A percentile compares a stretch with the other conserved stretches of the same genome.
These are phyloP conservation scores for Cadophora sp. DNA, from an alignment of 2,329 filamentous ascomycete genomes.

Conservation along the genomic window DNA sequence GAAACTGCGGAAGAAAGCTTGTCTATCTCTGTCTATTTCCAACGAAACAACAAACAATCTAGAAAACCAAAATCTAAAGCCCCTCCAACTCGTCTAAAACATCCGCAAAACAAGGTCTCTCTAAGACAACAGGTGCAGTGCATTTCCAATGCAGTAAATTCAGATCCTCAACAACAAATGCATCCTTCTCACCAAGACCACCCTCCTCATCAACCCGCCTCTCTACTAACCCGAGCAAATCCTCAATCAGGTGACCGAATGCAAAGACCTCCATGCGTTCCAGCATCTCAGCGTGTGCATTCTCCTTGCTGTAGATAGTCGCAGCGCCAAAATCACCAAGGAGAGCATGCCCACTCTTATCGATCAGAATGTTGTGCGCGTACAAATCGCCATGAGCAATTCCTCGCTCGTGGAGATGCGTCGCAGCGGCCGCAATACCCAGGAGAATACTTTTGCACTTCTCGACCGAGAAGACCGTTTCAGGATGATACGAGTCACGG, in stretches of 20 bases:
- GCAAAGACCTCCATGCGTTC: constrained; percentile 56
- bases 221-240: constrained; percentile 49
- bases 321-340: constrained; percentile 57
- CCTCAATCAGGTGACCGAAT: constrained; percentile 55
- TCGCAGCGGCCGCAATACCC: constrained; percentile 51
- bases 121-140: constrained; percentile 39
- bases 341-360: constrained; percentile 51
- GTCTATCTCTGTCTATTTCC: constrained; percentile 6
- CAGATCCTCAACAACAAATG: constrained; percentile 38
- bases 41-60: no score
- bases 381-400: constrained; percentile 57
- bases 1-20: not conserved
- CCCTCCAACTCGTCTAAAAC: constrained; percentile 36
- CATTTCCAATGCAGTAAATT: constrained; percentile 43
- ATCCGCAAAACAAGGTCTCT: constrained; percentile 41
- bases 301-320: constrained; percentile 50
- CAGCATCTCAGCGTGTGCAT: constrained; percentile 40
- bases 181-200: constrained; percentile 40
- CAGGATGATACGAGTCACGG: constrained; percentile 50
- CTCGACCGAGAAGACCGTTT: constrained; percentile 42
- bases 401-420: constrained; percentile 52
- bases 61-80: constrained; percentile 16
- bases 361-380: constrained; percentile 55
- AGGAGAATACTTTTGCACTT: constrained; percentile 48
- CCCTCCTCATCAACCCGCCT: constrained; percentile 33